phyloP scores from a whole-genome alignment of 768 basidiomycete species.

The Boletus coccyginus region DNA sequence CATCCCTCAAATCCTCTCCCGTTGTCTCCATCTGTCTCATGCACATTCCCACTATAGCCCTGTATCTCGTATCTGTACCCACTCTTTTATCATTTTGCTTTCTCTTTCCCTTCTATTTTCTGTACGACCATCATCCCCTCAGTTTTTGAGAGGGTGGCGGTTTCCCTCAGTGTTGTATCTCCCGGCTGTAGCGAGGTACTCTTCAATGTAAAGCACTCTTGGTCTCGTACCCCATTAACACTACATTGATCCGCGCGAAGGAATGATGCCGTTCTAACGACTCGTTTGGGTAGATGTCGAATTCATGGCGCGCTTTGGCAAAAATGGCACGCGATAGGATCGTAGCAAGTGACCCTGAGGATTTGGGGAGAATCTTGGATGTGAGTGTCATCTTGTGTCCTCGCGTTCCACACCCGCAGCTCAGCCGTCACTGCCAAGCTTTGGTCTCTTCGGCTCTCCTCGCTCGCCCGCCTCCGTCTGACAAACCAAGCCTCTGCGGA shows the following conservation, averaged over 20 bases:
- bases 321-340: slow-evolving; percentile 79
- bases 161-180: slow-evolving; percentile 23
- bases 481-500: slow-evolving; percentile 88
- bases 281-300: slow-evolving; percentile 61
- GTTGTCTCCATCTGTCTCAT: slow-evolving; percentile 4
- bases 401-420: background rate
- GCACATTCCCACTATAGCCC: slow-evolving; percentile 15
- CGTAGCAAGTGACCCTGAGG: slow-evolving; percentile 66
- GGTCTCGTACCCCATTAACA: background rate
- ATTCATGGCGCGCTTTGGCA: slow-evolving; percentile 85
- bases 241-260: background rate
- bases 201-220: slow-evolving; percentile 11
- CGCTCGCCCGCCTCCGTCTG: slow-evolving; percentile 74
- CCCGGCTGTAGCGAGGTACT: slow-evolving; percentile 19
- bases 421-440: slow-evolving; percentile 44
- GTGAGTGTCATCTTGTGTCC: slow-evolving; percentile 41
- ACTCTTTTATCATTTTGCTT: slow-evolving; percentile 20
- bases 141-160: slow-evolving; percentile 6
- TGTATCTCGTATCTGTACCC: slow-evolving; percentile 21
- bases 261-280: slow-evolving; percentile 13
- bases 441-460: slow-evolving; percentile 81
- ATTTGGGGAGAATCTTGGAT: slow-evolving; percentile 59
- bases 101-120: slow-evolving; percentile 17
- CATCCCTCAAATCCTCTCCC: slow-evolving; percentile 8
- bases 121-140: slow-evolving; percentile 20